Evolutionary conservation across 805 yeast genomes (phyloP), one percentile per base, ranked within the genome.

Genomic region (Zygotorulaspora chibaensis): DNA sequence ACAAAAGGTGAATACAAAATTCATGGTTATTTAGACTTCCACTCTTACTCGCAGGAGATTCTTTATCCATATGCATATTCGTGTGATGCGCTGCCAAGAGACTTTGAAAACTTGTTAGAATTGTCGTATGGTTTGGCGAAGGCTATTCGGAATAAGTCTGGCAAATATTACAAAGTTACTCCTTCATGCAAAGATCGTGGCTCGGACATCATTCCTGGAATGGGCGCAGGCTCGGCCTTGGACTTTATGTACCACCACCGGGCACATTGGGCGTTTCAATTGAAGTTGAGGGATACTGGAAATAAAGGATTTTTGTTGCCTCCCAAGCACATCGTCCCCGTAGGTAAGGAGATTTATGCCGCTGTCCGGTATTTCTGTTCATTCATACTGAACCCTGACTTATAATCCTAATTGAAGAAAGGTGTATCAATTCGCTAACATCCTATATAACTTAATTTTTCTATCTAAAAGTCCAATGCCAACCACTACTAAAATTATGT

Each of bases 201-300:
- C 42, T 75, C 83, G 2, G 93, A 86, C 62, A 61, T 85, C 47
- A 59, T 79, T 10, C 90, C 93, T 1, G 84, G 83, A 15, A 67
- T 83, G 62, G 93, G 93, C 2, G 75, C 89, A 4, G 96, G 96
- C 2, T 77, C 87, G 2, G 83, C 87, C 1, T 70, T 87, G 55
- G 96, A 87, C 58, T 87, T 74, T 61, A 84, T 87, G 91, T 87
- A 87, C 59, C 88, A 85, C 64, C 78, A 81, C 57, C 76, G 81
- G 48, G 93, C 93, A 0, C 78, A 73, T 56, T 86, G 90, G 89
- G 95, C 95, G 1, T 83, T 82, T 65, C 95, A 86, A 57, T 68
- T 88, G 47, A 86, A 87, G 65, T 69, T 88, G 45, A 74, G 96
- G 57, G 96, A 87, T 59, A 77, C 84, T 15, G 95, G 96, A 0